phyloP scores from a whole-genome alignment of 1,284 basidiomycete species.

The Megacollybia platyphylla region DNA sequence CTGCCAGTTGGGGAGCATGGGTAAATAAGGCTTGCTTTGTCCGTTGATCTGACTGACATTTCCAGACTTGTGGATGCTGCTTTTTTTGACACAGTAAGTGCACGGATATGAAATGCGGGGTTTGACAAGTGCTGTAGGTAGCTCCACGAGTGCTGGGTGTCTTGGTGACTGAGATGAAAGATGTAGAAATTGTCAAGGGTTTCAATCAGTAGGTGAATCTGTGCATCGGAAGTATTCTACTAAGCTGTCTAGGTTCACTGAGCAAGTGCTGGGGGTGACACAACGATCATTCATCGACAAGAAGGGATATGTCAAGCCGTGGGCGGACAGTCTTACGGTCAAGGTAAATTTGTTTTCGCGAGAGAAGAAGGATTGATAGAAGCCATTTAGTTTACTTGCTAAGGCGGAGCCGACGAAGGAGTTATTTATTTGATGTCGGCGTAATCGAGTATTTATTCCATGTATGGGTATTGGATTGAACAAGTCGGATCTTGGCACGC shows the following conservation, averaged over 20 bases:
- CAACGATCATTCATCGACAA: slow-evolving; percentile 20
- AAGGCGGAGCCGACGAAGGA: too few relatives aligned
- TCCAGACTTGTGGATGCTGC: slow-evolving; percentile 24
- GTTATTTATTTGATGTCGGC: too few relatives aligned
- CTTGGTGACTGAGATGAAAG: slow-evolving; percentile 33
- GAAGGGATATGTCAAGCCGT: slow-evolving; percentile 20
- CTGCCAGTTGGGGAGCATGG: slow-evolving; percentile 24
- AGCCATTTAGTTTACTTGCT: too few relatives aligned
- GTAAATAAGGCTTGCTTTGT: slow-evolving; percentile 10
- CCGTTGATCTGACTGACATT: slow-evolving; percentile 2
- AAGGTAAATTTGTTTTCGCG: slow-evolving; percentile 7
- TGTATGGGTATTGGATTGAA: too few relatives aligned
- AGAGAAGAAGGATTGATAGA: too few relatives aligned
- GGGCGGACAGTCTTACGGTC: slow-evolving; percentile 25
- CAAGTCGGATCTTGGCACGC: too few relatives aligned
- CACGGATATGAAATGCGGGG: neutral
- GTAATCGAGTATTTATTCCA: too few relatives aligned
- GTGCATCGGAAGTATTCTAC: neutral
- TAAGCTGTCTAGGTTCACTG: slow-evolving; percentile 16
- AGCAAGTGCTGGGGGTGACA: slow-evolving; percentile 16
- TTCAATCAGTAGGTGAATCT: slow-evolving; percentile 20
- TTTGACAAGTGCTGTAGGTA: slow-evolving; percentile 13
- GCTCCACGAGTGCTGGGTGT: slow-evolving; percentile 33
- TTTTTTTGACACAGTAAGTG: slow-evolving; percentile 30
- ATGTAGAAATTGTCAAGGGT: slow-evolving; percentile 22